Evolutionary conservation across 208 protist species (phyloP).

Genomic region (Crithidia fasciculata): DNA sequence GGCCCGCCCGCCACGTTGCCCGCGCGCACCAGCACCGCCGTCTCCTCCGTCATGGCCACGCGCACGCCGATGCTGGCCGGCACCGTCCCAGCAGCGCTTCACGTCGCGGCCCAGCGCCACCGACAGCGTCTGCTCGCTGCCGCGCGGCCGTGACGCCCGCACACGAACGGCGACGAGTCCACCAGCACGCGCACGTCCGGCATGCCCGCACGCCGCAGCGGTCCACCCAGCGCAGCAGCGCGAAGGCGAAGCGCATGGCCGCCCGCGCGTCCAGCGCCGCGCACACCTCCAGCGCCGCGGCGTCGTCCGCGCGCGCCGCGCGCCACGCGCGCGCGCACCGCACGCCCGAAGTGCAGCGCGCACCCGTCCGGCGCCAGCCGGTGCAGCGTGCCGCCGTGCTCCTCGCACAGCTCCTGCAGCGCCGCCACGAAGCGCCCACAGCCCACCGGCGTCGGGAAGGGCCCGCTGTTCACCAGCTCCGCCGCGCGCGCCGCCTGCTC

Average conservation of each 20-base stretch:
- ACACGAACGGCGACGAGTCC: constrained; percentile 34
- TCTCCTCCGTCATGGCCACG: constrained; percentile 52
- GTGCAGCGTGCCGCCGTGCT: neutral
- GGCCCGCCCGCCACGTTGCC: neutral
- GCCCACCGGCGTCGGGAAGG: neutral
- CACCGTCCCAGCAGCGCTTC: constrained; percentile 28
- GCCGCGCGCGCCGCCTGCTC: neutral
- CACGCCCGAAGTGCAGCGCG: neutral
- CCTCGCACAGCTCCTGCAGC: neutral
- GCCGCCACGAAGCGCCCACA: neutral
- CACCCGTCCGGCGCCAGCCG: neutral
- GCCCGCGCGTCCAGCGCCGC: constrained; percentile 6
- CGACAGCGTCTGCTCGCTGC: constrained; percentile 28
- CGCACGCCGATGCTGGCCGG: constrained; percentile 30
- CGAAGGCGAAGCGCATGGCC: constrained; percentile 29
- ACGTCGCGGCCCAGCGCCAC: constrained; percentile 38
- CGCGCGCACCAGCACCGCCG: constrained; percentile 39
- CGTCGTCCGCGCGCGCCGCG: neutral
- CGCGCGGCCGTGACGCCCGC: constrained; percentile 19
- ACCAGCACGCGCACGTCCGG: constrained; percentile 8
- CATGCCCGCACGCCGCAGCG: too few species aligned
- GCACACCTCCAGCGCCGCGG: neutral
- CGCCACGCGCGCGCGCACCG: constrained; percentile 12
- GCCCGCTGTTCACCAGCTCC: neutral
- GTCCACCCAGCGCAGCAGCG: constrained; percentile 8